Percentiles rank a stretch among this genome's conserved stretches.
Conservation (phyloP, 495 filamentous ascomycete genomes). For the Hypoxylon intermedium region DNA sequence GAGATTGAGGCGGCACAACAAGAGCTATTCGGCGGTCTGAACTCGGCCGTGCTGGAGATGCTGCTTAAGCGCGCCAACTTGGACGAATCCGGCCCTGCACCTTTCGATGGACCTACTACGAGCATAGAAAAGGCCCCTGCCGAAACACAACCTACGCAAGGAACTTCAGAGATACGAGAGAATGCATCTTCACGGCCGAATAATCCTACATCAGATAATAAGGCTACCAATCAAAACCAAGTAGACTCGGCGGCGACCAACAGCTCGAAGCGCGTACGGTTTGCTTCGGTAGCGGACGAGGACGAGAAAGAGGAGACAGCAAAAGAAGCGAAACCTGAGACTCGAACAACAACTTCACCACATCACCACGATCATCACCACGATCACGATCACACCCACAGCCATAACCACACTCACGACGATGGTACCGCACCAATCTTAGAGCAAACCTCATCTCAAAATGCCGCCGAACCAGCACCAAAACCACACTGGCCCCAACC, state of each 20-base stretch:
- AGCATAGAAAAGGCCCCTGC: slow-evolving; percentile 14
- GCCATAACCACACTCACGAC: slow-evolving; percentile 54
- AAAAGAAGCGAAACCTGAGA: slow-evolving; percentile 1
- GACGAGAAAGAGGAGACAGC: slow-evolving; percentile 29
- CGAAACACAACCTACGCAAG: slow-evolving; percentile 5
- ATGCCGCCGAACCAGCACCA: slow-evolving; percentile 38
- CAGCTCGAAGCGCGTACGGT: slow-evolving; percentile 20
- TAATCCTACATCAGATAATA: not conserved
- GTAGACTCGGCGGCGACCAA: not conserved
- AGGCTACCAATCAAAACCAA: not conserved
- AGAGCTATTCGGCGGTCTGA: slow-evolving; percentile 74
- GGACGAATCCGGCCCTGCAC: slow-evolving; percentile 62
- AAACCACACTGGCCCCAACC: slow-evolving; percentile 50
- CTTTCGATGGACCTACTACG: slow-evolving; percentile 43
- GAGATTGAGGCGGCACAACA: slow-evolving; percentile 80
- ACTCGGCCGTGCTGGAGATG: slow-evolving; percentile 73
- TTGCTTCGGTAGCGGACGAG: slow-evolving; percentile 36
- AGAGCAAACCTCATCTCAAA: too few species aligned
- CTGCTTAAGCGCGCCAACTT: slow-evolving; percentile 81
- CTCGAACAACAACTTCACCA: slow-evolving; percentile 14
- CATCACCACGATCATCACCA: slow-evolving; percentile 18
- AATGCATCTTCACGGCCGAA: slow-evolving; percentile 32
- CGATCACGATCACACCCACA: slow-evolving; percentile 52
- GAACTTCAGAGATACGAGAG: slow-evolving; percentile 31
- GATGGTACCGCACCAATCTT: too few species aligned